A percentile compares a stretch with the other conserved stretches of the same genome.
Evolutionary conservation across 352 stramenopile species (phyloP).

Genomic region (Globisporangium mamillatum): DNA sequence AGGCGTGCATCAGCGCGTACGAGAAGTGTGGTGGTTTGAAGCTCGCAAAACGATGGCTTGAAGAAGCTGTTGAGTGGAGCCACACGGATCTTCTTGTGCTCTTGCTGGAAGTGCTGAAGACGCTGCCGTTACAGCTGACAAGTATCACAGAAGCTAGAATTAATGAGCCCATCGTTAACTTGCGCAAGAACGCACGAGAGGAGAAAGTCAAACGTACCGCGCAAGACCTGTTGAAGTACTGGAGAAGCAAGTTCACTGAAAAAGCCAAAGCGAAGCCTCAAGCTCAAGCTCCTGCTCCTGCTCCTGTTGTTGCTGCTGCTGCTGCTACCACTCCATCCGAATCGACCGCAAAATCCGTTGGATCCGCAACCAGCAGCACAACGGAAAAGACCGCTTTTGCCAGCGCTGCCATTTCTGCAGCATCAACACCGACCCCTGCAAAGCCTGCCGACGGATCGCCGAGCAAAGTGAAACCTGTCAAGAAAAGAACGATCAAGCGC

Average conservation of each 20-base stretch:
- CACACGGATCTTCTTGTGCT: constrained; percentile 80
- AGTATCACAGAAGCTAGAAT: constrained; percentile 87
- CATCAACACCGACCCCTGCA: constrained; percentile 3
- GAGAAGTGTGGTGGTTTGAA: constrained; percentile 73
- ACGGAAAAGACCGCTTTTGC: not conserved
- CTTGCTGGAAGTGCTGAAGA: constrained; percentile 79
- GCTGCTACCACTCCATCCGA: constrained; percentile 16
- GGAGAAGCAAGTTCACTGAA: constrained; percentile 81
- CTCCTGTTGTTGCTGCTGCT: constrained; percentile 11
- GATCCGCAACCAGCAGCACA: not conserved
- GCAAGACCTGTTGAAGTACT: constrained; percentile 85
- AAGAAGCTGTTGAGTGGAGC: constrained; percentile 73
- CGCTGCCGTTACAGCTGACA: constrained; percentile 75
- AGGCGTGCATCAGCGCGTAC: constrained; percentile 55
- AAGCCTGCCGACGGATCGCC: constrained; percentile 16
- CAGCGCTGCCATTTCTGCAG: not conserved
- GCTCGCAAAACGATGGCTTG: constrained; percentile 75
- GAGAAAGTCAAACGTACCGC: constrained; percentile 76
- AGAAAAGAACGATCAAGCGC: constrained; percentile 74
- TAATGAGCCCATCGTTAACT: constrained; percentile 87
- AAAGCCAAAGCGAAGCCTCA: constrained; percentile 75
- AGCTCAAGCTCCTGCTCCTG: constrained; percentile 5
- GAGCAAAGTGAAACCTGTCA: constrained; percentile 45
- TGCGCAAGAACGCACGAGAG: constrained; percentile 74
- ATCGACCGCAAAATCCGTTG: not conserved